Evolutionary conservation across 2,329 filamentous ascomycete species (phyloP).

Genomic region (Penicillium expansum): DNA sequence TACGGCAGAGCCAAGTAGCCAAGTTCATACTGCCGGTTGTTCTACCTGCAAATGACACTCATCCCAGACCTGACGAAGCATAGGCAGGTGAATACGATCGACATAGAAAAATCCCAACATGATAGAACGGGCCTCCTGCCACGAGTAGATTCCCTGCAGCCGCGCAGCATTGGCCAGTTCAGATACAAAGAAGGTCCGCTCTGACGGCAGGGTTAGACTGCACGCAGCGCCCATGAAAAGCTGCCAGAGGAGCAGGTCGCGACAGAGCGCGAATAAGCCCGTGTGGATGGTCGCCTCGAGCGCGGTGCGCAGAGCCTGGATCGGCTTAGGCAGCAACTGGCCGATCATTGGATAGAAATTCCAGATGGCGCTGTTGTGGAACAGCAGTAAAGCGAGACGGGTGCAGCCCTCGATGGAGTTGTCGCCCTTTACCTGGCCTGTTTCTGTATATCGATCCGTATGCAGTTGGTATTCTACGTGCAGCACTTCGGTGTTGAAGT

Average conservation of each 20-base stretch:
- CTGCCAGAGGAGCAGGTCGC: constrained; percentile 38
- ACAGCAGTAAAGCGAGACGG: constrained; percentile 39
- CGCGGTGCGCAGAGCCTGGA: constrained; percentile 33
- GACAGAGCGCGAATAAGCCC: constrained; percentile 33
- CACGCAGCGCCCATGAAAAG: constrained; percentile 37
- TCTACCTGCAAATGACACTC: constrained; percentile 27
- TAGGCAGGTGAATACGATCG: constrained; percentile 33
- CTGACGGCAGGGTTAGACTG: constrained; percentile 26
- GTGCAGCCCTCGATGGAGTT: constrained; percentile 39
- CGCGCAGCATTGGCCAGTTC: constrained; percentile 31
- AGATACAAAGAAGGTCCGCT: constrained; percentile 34
- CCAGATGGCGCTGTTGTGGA: constrained; percentile 43
- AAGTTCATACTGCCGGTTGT: constrained; percentile 9
- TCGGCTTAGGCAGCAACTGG: constrained; percentile 36
- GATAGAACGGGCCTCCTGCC: constrained; percentile 34
- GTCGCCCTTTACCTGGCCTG: constrained; percentile 35
- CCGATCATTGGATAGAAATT: constrained; percentile 38
- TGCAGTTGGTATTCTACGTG: constrained; percentile 40
- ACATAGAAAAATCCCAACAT: constrained; percentile 38
- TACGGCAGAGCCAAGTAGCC: background rate
- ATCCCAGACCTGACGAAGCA: constrained; percentile 34
- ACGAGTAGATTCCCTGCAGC: constrained; percentile 30
- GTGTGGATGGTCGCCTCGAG: constrained; percentile 34
- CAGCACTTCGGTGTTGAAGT: constrained; percentile 42
- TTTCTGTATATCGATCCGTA: constrained; percentile 36